phyloP scores from a whole-genome alignment of 2,329 filamentous ascomycete genomes.

The Penicillium hesseltinei region DNA sequence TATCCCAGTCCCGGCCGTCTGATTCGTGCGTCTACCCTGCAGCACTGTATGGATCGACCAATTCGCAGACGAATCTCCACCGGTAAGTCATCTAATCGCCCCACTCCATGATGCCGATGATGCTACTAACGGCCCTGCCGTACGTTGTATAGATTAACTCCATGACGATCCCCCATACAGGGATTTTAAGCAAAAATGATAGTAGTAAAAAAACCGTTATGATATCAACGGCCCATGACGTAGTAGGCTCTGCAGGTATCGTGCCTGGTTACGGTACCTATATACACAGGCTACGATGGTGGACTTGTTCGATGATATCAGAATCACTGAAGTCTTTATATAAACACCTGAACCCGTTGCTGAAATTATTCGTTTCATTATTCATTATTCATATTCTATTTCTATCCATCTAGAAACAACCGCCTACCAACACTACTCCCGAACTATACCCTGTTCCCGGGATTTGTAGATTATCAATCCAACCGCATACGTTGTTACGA shows the following conservation, averaged over 20 bases:
- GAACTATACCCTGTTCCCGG: slow-evolving; percentile 6
- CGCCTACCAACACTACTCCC: not conserved
- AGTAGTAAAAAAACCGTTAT: slow-evolving; percentile 1
- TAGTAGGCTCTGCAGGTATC: slow-evolving; percentile 12
- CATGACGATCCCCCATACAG: slow-evolving; percentile 12
- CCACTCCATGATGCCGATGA: slow-evolving; percentile 22
- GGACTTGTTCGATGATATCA: slow-evolving; percentile 16
- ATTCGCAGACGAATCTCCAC: slow-evolving; percentile 6
- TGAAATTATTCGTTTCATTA: not conserved
- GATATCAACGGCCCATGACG: slow-evolving; percentile 26
- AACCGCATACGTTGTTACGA: not conserved
- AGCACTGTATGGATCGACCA: slow-evolving; percentile 9
- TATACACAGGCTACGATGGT: slow-evolving; percentile 9
- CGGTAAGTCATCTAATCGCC: slow-evolving; percentile 7
- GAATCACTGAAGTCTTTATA: slow-evolving; percentile 6
- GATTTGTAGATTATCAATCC: slow-evolving; percentile 2
- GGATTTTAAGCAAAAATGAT: slow-evolving; percentile 7
- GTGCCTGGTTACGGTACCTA: slow-evolving; percentile 11
- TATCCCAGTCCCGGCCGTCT: not conserved
- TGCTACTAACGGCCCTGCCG: slow-evolving; percentile 9
- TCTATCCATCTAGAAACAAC: slow-evolving; percentile 5
- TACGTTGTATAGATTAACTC: slow-evolving; percentile 9
- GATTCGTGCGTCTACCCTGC: slow-evolving; percentile 9
- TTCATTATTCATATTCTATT: not conserved
- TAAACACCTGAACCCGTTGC: not conserved